Evolutionary conservation across 2,329 filamentous ascomycete genomes (phyloP), one percentile per base, ranked within the genome.

Genomic region (Magnaporthiopsis rhizophila): DNA sequence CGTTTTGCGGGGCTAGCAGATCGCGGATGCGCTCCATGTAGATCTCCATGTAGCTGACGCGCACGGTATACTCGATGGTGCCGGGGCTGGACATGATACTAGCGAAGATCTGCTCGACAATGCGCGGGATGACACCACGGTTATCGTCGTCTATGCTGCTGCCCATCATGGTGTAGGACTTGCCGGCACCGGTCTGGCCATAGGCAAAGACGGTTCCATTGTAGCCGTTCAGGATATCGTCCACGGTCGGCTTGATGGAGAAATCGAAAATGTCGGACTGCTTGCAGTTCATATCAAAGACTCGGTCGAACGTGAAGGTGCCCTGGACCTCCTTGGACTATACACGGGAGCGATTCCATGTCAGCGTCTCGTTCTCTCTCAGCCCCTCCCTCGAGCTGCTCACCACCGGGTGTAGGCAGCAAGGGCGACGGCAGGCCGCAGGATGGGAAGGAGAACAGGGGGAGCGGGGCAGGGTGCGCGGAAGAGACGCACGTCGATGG

Each of bases 21-120:
- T 99, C 95, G 72, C 94, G 87, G 75, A 99, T 98, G 70, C 90
- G 88, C 80, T 99, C 95, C 95, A 98, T 99, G 81, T 99, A 99
- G 69, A 99, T 98, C 78, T 99, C 95, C 93, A 99, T 97, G 78
- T 98, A 98, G 77, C 92, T 97, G 73, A 98, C 94, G 65, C 93
- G 88, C 63, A 99, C 94, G n/a, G 93, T 98, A 77, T 98, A 98
- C 78, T 98, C 95, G 75, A 98, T 97, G 69, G 91, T 96, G 71
- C 88, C 88, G 58, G 94, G 91, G 71, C 92, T 97, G 28, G 90
- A 87, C 78, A 97, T 83, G 76, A 98, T 98, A 78, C 91, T 96
- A 71, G 90, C 89, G 75, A 98, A 98, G 74, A 98, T 97, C 79
- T 98, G 94, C 78, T 98, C 92, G 70, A 97, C 89, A 70, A 98